Evolutionary conservation across 352 stramenopile species (phyloP).

Genomic region (Globisporangium iwayamae): DNA sequence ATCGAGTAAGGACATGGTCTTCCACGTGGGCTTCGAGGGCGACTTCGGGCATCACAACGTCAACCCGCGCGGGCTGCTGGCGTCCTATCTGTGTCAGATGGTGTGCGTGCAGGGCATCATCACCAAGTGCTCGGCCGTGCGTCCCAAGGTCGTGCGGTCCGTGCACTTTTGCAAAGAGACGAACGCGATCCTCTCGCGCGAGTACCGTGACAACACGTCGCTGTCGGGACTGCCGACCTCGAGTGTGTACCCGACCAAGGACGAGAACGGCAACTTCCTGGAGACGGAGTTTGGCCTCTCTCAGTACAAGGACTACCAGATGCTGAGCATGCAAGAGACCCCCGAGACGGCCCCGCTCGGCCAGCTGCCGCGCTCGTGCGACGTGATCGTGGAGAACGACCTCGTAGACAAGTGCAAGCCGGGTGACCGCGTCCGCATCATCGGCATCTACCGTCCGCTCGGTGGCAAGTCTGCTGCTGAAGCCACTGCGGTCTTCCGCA

Average conservation of each 20-base stretch:
- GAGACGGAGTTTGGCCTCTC: conserved; percentile 98
- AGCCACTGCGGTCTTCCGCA: conserved; percentile 92
- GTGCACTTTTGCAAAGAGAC: conserved; percentile 98
- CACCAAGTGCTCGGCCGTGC: conserved; percentile 96
- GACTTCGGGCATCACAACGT: conserved; percentile 92
- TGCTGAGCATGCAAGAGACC: conserved; percentile 85
- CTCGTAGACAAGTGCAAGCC: conserved; percentile 99
- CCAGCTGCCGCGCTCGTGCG: conserved; percentile 96
- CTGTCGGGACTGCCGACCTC: conserved; percentile 87
- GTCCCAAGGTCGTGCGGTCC: conserved; percentile 96
- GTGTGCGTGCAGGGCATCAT: conserved; percentile 99
- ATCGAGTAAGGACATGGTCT: conserved; percentile 66
- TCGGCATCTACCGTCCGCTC: conserved; percentile 94
- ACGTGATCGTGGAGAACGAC: conserved; percentile 98
- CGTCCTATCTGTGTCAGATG: conserved; percentile 90
- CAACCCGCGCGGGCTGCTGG: conserved; percentile 91
- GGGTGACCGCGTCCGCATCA: conserved; percentile 94
- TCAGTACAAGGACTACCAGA: conserved; percentile 99
- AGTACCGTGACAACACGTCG: conserved; percentile 97
- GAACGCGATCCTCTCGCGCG: conserved; percentile 87
- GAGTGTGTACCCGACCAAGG: conserved; percentile 93
- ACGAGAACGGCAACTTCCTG: conserved; percentile 95
- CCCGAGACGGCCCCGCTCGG: conserved; percentile 94
- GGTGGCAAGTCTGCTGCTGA: conserved; percentile 73
- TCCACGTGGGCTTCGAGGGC: conserved; percentile 91